Evolutionary conservation across 495 filamentous ascomycete species (phyloP).

Genomic region (Physcia stellaris): DNA sequence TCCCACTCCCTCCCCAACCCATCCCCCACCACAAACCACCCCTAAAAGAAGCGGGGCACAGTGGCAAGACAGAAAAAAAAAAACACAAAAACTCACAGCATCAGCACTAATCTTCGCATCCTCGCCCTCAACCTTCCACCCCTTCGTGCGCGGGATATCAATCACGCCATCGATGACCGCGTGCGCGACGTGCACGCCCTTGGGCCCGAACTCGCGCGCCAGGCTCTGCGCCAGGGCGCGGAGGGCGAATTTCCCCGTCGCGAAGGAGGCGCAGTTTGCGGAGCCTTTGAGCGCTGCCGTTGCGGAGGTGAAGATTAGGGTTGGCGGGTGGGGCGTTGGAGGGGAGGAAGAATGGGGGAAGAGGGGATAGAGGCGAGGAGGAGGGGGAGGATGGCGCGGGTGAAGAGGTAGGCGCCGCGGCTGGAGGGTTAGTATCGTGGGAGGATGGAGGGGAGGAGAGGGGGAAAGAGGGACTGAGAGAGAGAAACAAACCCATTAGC

Average conservation of each 20-base stretch:
- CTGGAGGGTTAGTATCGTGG: not conserved
- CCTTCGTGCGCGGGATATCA: constrained; percentile 62
- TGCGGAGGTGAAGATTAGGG: constrained; percentile 78
- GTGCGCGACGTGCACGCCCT: constrained; percentile 81
- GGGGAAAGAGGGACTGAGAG: not conserved
- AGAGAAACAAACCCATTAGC: constrained; percentile 44
- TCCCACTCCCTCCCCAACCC: not conserved
- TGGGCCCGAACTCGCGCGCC: constrained; percentile 76
- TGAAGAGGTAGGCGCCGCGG: constrained; percentile 62
- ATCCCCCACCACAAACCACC: not conserved
- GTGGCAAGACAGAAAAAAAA: not conserved
- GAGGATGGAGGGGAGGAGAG: not conserved
- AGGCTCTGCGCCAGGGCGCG: constrained; percentile 67
- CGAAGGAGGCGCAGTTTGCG: constrained; percentile 57
- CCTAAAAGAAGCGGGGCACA: too few species aligned
- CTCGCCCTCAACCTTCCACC: constrained; percentile 39
- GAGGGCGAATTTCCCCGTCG: constrained; percentile 66
- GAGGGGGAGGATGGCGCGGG: constrained; percentile 56
- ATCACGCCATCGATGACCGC: constrained; percentile 81
- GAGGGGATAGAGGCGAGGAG: constrained; percentile 45
- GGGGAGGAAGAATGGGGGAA: constrained; percentile 18
- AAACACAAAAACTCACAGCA: constrained; percentile 44
- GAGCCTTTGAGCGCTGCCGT: constrained; percentile 70
- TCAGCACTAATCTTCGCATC: constrained; percentile 72
- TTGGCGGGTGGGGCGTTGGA: constrained; percentile 43